Conservation (phyloP, 768 basidiomycete genomes). For the Pleurotus sapidus region DNA sequence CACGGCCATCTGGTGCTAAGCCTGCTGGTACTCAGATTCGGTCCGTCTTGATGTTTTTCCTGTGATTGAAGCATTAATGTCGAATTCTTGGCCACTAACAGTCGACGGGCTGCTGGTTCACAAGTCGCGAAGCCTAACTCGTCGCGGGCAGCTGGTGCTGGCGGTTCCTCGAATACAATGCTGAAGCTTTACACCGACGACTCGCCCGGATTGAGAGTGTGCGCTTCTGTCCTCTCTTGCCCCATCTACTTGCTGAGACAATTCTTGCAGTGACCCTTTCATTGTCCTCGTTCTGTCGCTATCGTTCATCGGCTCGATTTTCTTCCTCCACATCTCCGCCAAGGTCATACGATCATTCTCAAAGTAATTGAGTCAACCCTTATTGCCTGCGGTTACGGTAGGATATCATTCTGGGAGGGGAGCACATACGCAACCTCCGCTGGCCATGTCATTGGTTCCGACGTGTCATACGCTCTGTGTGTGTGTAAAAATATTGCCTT, state of each 20-base stretch:
- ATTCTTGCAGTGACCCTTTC: constrained; percentile 77
- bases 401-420: not conserved
- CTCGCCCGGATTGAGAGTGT: constrained; percentile 97
- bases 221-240: constrained; percentile 33
- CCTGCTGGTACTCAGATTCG: constrained; percentile 82
- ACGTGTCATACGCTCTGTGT: constrained; percentile 2
- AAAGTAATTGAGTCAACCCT: constrained; percentile 44
- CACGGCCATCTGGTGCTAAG: constrained; percentile 48
- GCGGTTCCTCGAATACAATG: constrained; percentile 98
- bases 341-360: constrained; percentile 91
- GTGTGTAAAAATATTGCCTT: constrained; percentile 8
- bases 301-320: constrained; percentile 96
- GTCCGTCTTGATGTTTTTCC: constrained; percentile 37
- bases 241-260: not conserved
- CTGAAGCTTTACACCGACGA: constrained; percentile 98
- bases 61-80: not conserved
- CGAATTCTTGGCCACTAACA: constrained; percentile 21
- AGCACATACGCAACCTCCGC: not conserved
- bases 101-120: constrained; percentile 68
- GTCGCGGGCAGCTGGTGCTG: constrained; percentile 87
- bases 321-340: constrained; percentile 97
- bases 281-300: constrained; percentile 95
- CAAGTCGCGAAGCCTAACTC: constrained; percentile 81
- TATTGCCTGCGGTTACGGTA: not conserved
- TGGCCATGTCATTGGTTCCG: constrained; percentile 1